phyloP scores from a whole-genome alignment of 805 yeast genomes.

The Metschnikowia drakensbergensis region DNA sequence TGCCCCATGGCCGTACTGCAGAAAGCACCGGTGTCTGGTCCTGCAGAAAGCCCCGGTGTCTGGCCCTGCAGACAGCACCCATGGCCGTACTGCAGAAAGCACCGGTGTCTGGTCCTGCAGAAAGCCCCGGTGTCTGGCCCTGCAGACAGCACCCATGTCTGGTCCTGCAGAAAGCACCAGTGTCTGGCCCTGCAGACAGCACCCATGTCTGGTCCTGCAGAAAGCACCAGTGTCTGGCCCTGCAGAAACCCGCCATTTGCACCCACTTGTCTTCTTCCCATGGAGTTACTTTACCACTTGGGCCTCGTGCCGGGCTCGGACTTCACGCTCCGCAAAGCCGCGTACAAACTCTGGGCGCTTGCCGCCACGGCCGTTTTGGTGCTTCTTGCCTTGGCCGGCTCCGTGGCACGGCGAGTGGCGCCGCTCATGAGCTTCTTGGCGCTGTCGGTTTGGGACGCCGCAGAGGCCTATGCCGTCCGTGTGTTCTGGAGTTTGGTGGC shows the following conservation, averaged over 20 bases:
- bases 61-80: too few relatives aligned
- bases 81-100: too few relatives aligned
- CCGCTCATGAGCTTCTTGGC: constrained; percentile 10
- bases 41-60: too few relatives aligned
- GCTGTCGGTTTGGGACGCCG: constrained; percentile 7
- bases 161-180: too few relatives aligned
- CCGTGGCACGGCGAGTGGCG: constrained; percentile 18
- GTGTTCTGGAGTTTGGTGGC: constrained; percentile 17
- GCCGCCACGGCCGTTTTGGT: constrained; percentile 17
- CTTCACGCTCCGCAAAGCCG: constrained; percentile 7
- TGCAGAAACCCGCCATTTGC: not conserved
- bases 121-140: too few relatives aligned
- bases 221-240: too few relatives aligned
- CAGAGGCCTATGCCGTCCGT: constrained; percentile 2
- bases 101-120: too few relatives aligned
- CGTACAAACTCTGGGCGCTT: constrained; percentile 17
- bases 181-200: too few relatives aligned
- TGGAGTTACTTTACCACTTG: constrained; percentile 32
- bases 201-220: too few relatives aligned
- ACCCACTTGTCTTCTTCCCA: constrained; percentile 7
- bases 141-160: too few relatives aligned
- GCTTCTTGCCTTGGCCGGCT: constrained; percentile 18
- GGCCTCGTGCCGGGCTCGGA: constrained; percentile 25
- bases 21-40: not conserved
- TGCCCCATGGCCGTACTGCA: not conserved